These are phyloP conservation scores for Rhinocladiella mackenziei DNA, from an alignment of 2,329 filamentous ascomycete species.

Conservation along the genomic window DNA sequence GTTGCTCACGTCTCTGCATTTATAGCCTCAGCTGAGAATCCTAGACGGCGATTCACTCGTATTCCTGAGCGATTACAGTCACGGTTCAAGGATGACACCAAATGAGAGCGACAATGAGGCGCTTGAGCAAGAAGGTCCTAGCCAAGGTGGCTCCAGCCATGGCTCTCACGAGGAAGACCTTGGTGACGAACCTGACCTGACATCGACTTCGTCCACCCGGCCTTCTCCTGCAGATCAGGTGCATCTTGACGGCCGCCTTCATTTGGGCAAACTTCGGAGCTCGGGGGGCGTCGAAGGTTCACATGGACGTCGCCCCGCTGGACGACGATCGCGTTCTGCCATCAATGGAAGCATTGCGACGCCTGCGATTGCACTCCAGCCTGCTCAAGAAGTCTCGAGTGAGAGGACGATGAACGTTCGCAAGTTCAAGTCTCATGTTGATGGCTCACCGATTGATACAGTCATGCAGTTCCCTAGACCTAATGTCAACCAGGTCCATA, in stretches of 20 bases:
- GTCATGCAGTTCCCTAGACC: constrained; percentile 1
- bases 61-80: constrained; percentile 17
- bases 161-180: constrained; percentile 7
- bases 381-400: not conserved
- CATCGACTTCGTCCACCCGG: constrained; percentile 11
- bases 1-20: not conserved
- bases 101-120: constrained; percentile 14
- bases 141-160: constrained; percentile 3
- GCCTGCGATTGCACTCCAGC: constrained; percentile 5
- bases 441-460: not conserved
- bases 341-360: not conserved
- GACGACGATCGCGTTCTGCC: constrained; percentile 1
- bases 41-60: constrained; percentile 26
- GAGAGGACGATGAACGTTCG: constrained; percentile 9
- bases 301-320: constrained; percentile 1
- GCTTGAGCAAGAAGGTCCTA: not conserved
- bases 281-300: not conserved
- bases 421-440: constrained; percentile 3
- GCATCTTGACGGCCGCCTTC: not conserved
- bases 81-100: constrained; percentile 7
- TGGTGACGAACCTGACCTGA: constrained; percentile 6
- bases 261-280: constrained; percentile 4
- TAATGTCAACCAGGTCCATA: not conserved
- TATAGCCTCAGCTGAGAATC: constrained; percentile 4
- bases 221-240: constrained; percentile 10